Evolutionary conservation across 1,284 basidiomycete species (phyloP), one percentile per base, ranked within the genome.

Genomic region (Porogramme epimiltina): DNA sequence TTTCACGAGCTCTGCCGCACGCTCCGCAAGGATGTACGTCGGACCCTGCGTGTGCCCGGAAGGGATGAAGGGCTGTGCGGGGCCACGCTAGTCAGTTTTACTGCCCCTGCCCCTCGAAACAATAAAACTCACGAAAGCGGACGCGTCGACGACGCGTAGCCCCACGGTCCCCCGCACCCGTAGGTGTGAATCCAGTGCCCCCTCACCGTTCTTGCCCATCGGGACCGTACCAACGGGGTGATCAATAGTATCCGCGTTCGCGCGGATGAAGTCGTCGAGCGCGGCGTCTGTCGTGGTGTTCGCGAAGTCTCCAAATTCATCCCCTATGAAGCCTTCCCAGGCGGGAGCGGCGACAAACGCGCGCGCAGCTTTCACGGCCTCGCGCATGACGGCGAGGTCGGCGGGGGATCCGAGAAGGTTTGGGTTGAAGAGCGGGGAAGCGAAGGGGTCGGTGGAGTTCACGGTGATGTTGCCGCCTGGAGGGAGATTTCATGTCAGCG

Each of bases 131-230:
- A 63, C 62, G 18, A 63, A 54, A 5, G 55, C 54, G n/a, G 56
- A 58, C 16, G 60, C 62, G 37, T 63, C 62, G 3, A 63, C 60
- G 4, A 61, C 55, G 2, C 60, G 45, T 34, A 61, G 42, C 11
- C 62, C 62, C 2, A 28, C 19, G 16, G 64, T 60, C 13, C 70
- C 69, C 37, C 69, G 61, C 22, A 73, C 69, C 16, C 39, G 51
- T 44, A 72, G 55, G 23, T 60, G 45, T 2, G 63, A 51, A 46
- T 70, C 67, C 2, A 70, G 55, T 6, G 71, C 47, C 26, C 34
- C 45, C 16, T 42, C 45, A 9, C 24, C 26, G 10, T 13, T 44
- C 34, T 41, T 45, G 16, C 52, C 46, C 53, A 58, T 56, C 13
- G 38, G 38, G 19, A 51, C 51, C 15, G 54, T 52, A 8, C 56